Evolutionary conservation across 148 eudicot species (phyloP), one percentile per base, ranked within the genome.

Genomic region (Heliamphora exappendiculata): DNA sequence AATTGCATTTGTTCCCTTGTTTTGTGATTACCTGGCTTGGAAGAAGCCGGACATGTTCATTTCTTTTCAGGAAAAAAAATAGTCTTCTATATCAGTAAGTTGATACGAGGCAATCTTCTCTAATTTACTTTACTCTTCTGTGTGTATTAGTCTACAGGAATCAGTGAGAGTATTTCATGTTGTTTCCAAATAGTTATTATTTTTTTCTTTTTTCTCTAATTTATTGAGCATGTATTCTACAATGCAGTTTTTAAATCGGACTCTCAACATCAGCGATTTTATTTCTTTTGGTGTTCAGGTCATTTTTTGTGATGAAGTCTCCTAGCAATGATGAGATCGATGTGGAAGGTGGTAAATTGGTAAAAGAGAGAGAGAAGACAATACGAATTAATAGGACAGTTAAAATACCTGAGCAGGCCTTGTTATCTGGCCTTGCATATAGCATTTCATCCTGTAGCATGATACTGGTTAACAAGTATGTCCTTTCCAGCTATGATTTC

Each of bases 391-490:
- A 58, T 79, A 87, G 76, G n/a, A n/a, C n/a, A 59, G 54, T 87
- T 79, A 85, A 83, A 76, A 69, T 84, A 67, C 87, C 83, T 75
- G 89, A 93, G 75, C 88, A 79, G 80, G 97, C 99, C 69, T 84
- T 96, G 68, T 64, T 96, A 76, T 85, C 99, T 75, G 99, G 99
- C 68, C 34, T 93, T 80, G 97, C 97, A 47, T 96, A 96, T 80
- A 93, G 99, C 77, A 64, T 93, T 65, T 93, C 99, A 44, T 96
- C 99, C 20, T 96, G 99, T 89, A 88, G 98, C 84, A 96, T 96
- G 99, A 96, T 96, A 82, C 79, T 96, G 79, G 90, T 93, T 24
- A 96, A 96, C 85, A 96, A 96, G 84, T 89, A 81, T 77, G 97
- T 96, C 81, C 88, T 96, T 81, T 96, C 99, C 76, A 88, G 98